These are phyloP conservation scores for Dictyostelium brefeldianum DNA, from an alignment of 78 protist species.

Conservation along the genomic window DNA sequence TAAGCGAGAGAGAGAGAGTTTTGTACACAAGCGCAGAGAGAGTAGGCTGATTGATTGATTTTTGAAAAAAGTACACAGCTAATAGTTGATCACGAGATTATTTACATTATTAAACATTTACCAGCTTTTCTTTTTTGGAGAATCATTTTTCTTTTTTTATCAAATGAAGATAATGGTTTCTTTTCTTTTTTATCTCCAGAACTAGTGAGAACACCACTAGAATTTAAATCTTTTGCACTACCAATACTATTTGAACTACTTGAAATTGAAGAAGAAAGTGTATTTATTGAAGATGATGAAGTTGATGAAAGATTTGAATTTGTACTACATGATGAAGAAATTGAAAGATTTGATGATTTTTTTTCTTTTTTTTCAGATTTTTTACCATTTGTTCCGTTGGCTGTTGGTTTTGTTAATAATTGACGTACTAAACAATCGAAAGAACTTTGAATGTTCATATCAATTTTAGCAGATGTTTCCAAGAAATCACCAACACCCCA, in stretches of 20 bases:
- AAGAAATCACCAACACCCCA: slow-evolving; percentile 79
- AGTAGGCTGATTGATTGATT: too few relatives aligned
- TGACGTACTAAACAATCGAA: slow-evolving; percentile 81
- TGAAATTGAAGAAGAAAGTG: background rate
- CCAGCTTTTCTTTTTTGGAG: too few relatives aligned
- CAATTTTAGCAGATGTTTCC: slow-evolving; percentile 83
- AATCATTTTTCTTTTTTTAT: too few relatives aligned
- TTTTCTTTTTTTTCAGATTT: slow-evolving; percentile 12
- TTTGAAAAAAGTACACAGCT: too few relatives aligned
- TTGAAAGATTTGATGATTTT: background rate
- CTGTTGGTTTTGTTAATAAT: slow-evolving; percentile 1
- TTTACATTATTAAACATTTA: too few relatives aligned
- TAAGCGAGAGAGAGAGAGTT: too few relatives aligned
- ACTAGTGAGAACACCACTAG: too few relatives aligned
- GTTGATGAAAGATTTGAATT: too few relatives aligned
- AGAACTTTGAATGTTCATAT: slow-evolving; percentile 82
- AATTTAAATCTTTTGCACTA: background rate
- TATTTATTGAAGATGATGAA: background rate
- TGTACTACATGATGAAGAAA: background rate
- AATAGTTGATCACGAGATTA: too few relatives aligned
- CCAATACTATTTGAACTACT: slow-evolving; percentile 10
- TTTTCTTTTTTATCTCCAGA: too few relatives aligned
- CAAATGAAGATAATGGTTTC: too few relatives aligned
- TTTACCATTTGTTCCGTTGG: background rate
- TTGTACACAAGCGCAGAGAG: too few relatives aligned